These are phyloP conservation scores for Deuterostichococcus epilithicus DNA, from an alignment of 139 green algal genomes.

Conservation along the genomic window DNA sequence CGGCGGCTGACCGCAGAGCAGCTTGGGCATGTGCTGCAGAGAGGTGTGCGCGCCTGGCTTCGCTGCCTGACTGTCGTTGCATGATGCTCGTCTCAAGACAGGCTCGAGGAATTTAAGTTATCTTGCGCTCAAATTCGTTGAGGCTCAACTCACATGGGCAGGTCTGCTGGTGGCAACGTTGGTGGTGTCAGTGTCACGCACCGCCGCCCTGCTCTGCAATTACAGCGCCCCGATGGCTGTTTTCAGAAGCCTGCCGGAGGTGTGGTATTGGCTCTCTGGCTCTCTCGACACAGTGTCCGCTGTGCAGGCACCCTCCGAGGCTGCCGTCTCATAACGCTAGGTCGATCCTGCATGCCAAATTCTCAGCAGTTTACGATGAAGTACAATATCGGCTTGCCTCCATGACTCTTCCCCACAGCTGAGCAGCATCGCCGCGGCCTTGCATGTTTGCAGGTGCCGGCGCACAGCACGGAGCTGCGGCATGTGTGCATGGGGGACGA, in stretches of 20 bases:
- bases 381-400: no score
- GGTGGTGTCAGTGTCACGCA: conserved; percentile 30
- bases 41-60: not conserved
- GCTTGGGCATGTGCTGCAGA: not conserved
- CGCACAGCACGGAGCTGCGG: not conserved
- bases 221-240: conserved; percentile 54
- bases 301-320: no score
- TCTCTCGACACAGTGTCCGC: no score
- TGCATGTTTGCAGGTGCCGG: not conserved
- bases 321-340: no score
- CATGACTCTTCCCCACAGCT: no score
- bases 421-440: no score
- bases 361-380: no score
- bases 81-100: no score
- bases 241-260: conserved; percentile 23
- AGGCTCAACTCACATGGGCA: not conserved
- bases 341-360: no score
- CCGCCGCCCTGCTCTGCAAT: conserved; percentile 30
- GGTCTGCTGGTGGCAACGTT: conserved; percentile 4
- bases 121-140: no score
- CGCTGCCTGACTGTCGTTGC: not conserved
- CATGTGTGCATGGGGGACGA: conserved; percentile 69
- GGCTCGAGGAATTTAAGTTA: no score
- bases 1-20: not conserved
- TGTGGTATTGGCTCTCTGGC: not conserved